Base-by-base conservation (phyloP, 2,329 filamentous ascomycete species). In the Phoma sp. region DNA sequence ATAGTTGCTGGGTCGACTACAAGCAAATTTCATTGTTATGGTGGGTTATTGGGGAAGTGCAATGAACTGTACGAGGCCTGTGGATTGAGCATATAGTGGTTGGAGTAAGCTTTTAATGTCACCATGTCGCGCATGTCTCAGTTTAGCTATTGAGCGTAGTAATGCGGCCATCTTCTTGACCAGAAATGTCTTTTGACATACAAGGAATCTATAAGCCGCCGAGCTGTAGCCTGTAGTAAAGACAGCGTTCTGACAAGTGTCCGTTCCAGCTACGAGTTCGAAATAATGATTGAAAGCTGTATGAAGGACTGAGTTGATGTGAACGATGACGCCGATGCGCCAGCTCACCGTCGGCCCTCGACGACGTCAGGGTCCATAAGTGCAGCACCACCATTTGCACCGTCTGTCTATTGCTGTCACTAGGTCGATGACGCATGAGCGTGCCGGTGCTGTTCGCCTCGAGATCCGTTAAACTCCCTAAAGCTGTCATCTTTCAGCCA, bases 1-100 rank as follows among this genome's bases (percentile, higher is more conserved):
- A 22, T 51, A 29, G 54, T 57, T 57, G 48, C 54, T 52, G 40
- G 55, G 55, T 27, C 44, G 39, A 57, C 50, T 45, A 21, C 6
- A 39, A 25, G 47, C 31, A 33, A 32, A 37, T 33, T 12, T 27
- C 41, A 51, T 51, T 55, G 52, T 55, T 55, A 21, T 55, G 52
- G 33, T 46, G 24, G 32, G 13, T 2, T 22, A 13, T 35, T 7
- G 44, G 22, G 19, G 17, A 17, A 17, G 12, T 41, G 21, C 36
- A 19, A 46, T 21, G 32, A 37, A 13, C 8, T 21, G 35, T 36
- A 37, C n/a, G 22, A 40, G 24, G 3, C 25, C 22, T 12, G 24
- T 17, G 22, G 15, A 40, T 27, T 25, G 38, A 40, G 38, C 38
- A 21, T 15, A 7, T 22, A 27, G 38, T 27, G 12, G 10, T 6